Base-by-base conservation (phyloP, 2,329 filamentous ascomycete species). In the Blumeria hordei region DNA sequence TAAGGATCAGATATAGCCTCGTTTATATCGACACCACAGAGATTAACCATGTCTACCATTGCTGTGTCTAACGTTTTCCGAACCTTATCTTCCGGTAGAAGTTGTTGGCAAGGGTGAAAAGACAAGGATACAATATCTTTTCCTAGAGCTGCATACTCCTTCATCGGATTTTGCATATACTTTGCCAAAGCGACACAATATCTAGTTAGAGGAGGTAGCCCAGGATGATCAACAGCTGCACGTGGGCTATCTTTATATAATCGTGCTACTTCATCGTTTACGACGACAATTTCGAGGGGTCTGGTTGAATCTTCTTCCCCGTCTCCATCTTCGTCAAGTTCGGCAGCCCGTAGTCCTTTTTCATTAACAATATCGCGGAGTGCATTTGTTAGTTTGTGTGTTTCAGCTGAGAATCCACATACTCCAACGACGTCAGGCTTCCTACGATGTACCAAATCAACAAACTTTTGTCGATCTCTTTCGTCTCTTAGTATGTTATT, bases 21-120 rank as follows among this genome's bases (percentile, higher is more conserved):
- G 62, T 95, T 94, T 64, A 98, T 83, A 63, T 96, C 86, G 39
- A 98, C 86, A 64, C 92, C 92, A 49, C 88, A 88, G 45, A 98
- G 78, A 66, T 98, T 98, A 61, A 98, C 92, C 76, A 94, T 94
- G 66, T 98, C 92, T 10, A 98, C 90, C 79, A 98, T 85, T 47
- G 90, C 87, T n/a, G 85, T 93, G 64, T 98, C 92, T 14, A 98
- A 75, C 57, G 87, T 80, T 66, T 85, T 88, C 58, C 82, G 71
- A 41, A 98, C 74, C 70, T 94, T 88, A 39, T 96, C 90, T 58
- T 88, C 78, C 0, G 88, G 83, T 12, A 98, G 74, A 34, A 95
- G 76, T 58, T 88, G 83, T 66, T 98, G 92, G 62, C 88, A 88
- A 3, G 85, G 79, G 62, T 95, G 88, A 68, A 95, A 95, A 18